Evolutionary conservation across 129 eudicot genomes (phyloP), one percentile per base, ranked within the genome.

Genomic region (Saposhnikovia divaricata): DNA sequence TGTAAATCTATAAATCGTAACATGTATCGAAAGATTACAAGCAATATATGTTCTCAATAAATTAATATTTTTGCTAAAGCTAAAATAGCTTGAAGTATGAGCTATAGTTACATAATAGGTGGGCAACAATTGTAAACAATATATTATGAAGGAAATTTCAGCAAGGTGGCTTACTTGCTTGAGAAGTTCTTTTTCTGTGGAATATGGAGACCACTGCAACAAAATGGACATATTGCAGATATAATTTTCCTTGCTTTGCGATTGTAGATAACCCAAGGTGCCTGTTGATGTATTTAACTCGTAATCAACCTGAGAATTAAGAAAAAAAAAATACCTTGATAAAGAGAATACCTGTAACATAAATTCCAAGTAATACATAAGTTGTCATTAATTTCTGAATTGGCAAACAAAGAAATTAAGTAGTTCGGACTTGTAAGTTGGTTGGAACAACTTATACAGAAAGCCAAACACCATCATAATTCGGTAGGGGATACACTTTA

Each of bases 131-230:
- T 40, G 34, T 44, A 40, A 45, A 50, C 77, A 69, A 31, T 70
- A 65, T 5, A 19, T 23, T 13, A 40, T 23, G 6, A 69, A 23
- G 75, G 23, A 61, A 3, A 59, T 63, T 48, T 19, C 37, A 38
- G 75, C 44, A 73, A 51, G 51, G 66, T 46, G 14, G 31, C 84
- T 63, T 83, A 90, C 91, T 77, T 90, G 93, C 66, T 87, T 84
- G 78, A 87, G 84, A 70, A 90, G 86, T 69, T 81, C 86, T 70
- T 82, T 73, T 75, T 86, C 88, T 61, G 87, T 86, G 78, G 88
- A 86, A 84, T 75, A 90, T 57, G 91, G 93, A 31, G 93, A 90
- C 93, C 93, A 87, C 79, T 90, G 80, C 84, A 90, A 80, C 55
- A 90, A 76, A 65, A 87, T 72, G 73, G 91, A 82, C 14, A 87